Evolutionary conservation across 495 filamentous ascomycete species (phyloP).

Genomic region (Talaromyces proteolyticus): DNA sequence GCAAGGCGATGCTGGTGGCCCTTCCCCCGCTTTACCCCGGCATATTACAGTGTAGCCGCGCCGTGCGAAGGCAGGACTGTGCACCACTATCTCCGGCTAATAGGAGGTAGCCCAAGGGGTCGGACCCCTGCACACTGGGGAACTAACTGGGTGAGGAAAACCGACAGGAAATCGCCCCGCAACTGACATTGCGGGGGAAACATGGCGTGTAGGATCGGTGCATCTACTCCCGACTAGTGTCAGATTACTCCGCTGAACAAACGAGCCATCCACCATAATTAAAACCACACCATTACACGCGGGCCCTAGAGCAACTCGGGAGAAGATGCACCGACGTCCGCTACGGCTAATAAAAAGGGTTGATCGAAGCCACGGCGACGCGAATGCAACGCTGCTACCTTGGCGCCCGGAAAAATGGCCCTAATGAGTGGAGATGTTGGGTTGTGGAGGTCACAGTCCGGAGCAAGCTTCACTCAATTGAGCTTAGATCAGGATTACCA

Average conservation of each 20-base stretch:
- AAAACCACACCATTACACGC: conserved; percentile 7
- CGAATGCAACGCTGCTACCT: conserved; percentile 15
- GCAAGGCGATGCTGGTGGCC: conserved; percentile 1
- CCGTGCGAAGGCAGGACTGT: not conserved
- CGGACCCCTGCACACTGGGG: not conserved
- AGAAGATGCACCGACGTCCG: conserved; percentile 1
- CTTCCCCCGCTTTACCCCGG: conserved; percentile 6
- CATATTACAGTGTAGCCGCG: not conserved
- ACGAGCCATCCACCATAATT: conserved; percentile 16
- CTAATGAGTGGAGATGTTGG: conserved; percentile 11
- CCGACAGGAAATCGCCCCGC: not conserved
- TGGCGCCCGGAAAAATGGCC: conserved; percentile 13
- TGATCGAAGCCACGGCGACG: not conserved
- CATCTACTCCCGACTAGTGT: conserved; percentile 15
- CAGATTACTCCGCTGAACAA: conserved; percentile 12
- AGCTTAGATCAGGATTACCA: conserved; percentile 16
- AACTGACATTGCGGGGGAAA: not conserved
- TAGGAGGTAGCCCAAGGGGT: not conserved
- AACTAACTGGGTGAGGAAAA: conserved; percentile 2
- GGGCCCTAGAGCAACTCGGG: not conserved
- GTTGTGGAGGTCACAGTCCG: conserved; percentile 18
- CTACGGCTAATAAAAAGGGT: conserved; percentile 6
- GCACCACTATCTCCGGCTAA: not conserved
- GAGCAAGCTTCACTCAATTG: conserved; percentile 24
- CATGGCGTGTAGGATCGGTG: conserved; percentile 8